Evolutionary conservation across 2,329 filamentous ascomycete genomes (phyloP).

Genomic region (Botrytis medusae): DNA sequence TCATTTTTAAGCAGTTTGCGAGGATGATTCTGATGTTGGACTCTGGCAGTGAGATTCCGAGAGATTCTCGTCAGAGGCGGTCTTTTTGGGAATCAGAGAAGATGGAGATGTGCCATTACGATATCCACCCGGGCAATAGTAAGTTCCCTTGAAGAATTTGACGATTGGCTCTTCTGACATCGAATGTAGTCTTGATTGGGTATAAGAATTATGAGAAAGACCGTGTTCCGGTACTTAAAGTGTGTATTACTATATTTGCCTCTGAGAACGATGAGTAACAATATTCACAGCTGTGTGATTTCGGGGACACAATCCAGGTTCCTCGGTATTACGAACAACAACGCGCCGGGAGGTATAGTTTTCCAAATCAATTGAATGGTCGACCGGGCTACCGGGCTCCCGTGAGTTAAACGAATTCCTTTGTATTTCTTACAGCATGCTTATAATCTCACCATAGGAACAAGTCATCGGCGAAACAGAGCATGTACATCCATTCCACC

Average conservation of each 20-base stretch:
- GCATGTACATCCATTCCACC: neutral
- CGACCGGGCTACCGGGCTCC: neutral
- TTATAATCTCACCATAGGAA: constrained; percentile 4
- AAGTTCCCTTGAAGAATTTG: neutral
- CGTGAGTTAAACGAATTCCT: neutral
- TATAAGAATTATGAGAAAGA: neutral
- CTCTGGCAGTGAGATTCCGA: neutral
- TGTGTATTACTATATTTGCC: neutral
- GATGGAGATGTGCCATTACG: constrained; percentile 9
- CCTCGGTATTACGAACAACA: neutral
- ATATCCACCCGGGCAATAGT: constrained; percentile 14
- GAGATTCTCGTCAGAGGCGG: neutral
- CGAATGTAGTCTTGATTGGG: constrained; percentile 11
- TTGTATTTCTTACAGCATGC: neutral
- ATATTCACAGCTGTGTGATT: constrained; percentile 17
- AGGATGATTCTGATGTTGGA: constrained; percentile 15
- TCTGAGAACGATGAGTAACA: neutral
- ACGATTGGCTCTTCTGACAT: neutral
- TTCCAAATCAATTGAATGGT: neutral
- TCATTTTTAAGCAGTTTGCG: constrained; percentile 6
- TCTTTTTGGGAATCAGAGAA: neutral
- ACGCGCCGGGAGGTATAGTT: neutral
- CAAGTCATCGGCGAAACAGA: neutral
- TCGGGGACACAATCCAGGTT: neutral
- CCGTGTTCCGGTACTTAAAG: constrained; percentile 9